Evolutionary conservation across 306 rosid genomes (phyloP), one percentile per base, ranked within the genome.

Genomic region (Spatholobus suberectus): DNA sequence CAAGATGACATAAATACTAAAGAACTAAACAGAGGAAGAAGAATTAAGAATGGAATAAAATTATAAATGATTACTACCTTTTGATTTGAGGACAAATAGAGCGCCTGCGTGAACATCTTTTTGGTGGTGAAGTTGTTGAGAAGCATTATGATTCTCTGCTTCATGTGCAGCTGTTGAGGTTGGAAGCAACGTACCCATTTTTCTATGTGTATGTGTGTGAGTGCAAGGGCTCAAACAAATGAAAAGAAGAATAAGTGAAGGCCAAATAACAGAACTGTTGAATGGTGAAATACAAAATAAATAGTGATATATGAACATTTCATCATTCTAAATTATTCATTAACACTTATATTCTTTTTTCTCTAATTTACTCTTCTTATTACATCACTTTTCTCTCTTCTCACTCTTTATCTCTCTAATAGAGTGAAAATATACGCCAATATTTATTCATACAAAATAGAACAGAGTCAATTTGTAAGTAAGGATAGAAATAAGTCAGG

Each of bases 51-150:
- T 26, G 67, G 26, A 59, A 55, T 17, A 55, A 26, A 13, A 59
- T 6, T 59, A 12, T 12, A 59, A 61, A 29, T 27, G 68, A 11
- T 14, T 61, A 27, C 9, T 26, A 61, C 40, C 68, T 61, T 61
- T 61, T 27, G 40, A 61, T 27, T 61, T 61, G 68, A 59, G 67
- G 67, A 61, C 40, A 61, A 61, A 61, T 20, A 61, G 68, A 61
- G 68, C n/a, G 21, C 32, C 68, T 61, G 40, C 98, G 72, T 93
- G 97, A 10, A 84, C 68, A 61, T 61, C 68, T 27, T 6, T 14
- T 61, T 10, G 68, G 35, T 12, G 67, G 57, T 51, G 57, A 43
- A 43, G 49, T 54, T 18, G 61, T 54, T 18, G 61, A 0, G 61
- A 54, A 54, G 12, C 61, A 54, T 54, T 20, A 6, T 54, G 27